Evolutionary conservation across 345 rosid genomes (phyloP).

Genomic region (Aquilaria malaccensis): DNA sequence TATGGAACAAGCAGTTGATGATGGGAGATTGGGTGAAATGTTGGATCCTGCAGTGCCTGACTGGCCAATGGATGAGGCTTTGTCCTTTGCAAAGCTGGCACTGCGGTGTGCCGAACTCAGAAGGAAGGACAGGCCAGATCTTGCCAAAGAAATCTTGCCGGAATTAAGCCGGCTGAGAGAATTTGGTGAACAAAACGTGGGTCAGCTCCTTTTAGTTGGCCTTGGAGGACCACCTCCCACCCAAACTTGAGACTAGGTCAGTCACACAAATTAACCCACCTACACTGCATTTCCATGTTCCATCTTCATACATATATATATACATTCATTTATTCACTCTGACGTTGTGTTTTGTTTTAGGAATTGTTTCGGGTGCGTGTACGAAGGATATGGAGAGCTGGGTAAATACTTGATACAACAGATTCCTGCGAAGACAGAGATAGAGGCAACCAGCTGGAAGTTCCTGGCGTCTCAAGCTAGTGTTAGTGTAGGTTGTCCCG

Average conservation of each 20-base stretch:
- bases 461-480: too few relatives aligned
- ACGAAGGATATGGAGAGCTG: too few relatives aligned
- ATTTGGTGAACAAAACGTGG: conserved; percentile 43
- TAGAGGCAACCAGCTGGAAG: too few relatives aligned
- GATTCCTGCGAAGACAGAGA: too few relatives aligned
- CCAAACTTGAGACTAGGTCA: conserved; percentile 31
- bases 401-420: too few relatives aligned
- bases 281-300: too few relatives aligned
- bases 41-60: conserved; percentile 66
- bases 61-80: conserved; percentile 74
- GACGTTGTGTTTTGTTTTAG: too few relatives aligned
- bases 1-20: conserved; percentile 47
- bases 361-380: too few relatives aligned
- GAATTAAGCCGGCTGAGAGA: conserved; percentile 55
- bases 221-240: conserved; percentile 22
- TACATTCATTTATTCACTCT: too few relatives aligned
- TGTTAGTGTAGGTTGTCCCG: too few relatives aligned
- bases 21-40: conserved; percentile 42
- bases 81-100: conserved; percentile 48
- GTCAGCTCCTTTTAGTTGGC: conserved; percentile 18
- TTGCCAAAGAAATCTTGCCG: conserved; percentile 56
- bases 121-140: conserved; percentile 91
- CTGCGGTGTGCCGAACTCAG: conserved; percentile 72
- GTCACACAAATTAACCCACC: conserved; percentile 1
- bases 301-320: too few relatives aligned